These are phyloP conservation scores for Chaetomium olivaceum DNA, from an alignment of 2,329 filamentous ascomycete genomes.

Conservation along the genomic window DNA sequence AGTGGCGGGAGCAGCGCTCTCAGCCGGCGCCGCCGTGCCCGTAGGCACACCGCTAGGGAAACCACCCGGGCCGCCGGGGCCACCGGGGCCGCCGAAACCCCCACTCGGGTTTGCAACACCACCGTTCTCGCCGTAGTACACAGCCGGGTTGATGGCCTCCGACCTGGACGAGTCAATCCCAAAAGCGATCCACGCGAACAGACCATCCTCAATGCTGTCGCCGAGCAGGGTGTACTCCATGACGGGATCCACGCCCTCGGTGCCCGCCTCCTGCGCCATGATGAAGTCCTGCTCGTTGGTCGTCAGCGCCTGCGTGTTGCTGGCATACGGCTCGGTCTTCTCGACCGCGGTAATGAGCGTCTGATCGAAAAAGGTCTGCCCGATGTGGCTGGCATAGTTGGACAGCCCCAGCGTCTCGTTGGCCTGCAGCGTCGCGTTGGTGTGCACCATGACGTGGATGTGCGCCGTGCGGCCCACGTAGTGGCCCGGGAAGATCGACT, in stretches of 20 bases:
- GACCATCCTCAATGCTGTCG: conserved; percentile 51
- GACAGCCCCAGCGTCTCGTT: conserved; percentile 50
- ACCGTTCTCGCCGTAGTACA: conserved; percentile 39
- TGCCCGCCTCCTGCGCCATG: conserved; percentile 34
- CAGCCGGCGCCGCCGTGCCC: background rate
- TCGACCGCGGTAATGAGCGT: conserved; percentile 55
- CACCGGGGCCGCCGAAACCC: conserved; percentile 17
- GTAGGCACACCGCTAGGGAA: background rate
- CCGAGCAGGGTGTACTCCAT: conserved; percentile 61
- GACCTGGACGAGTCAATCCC: conserved; percentile 46
- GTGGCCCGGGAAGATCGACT: conserved; percentile 48
- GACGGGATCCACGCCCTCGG: conserved; percentile 35
- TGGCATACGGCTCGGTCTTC: conserved; percentile 46
- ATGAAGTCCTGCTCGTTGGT: conserved; percentile 37
- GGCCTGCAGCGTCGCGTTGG: conserved; percentile 38
- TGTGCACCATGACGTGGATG: conserved; percentile 52
- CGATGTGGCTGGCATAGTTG: conserved; percentile 55
- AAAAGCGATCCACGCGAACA: conserved; percentile 57
- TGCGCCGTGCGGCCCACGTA: conserved; percentile 49
- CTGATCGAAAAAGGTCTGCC: conserved; percentile 66
- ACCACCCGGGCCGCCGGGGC: conserved; percentile 17
- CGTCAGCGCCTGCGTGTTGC: conserved; percentile 50
- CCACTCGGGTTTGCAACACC: conserved; percentile 36
- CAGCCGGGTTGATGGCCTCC: conserved; percentile 36
- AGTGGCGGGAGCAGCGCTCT: background rate